Evolutionary conservation across 495 filamentous ascomycete genomes (phyloP), one percentile per base, ranked within the genome.

Genomic region (Lepraria neglecta): DNA sequence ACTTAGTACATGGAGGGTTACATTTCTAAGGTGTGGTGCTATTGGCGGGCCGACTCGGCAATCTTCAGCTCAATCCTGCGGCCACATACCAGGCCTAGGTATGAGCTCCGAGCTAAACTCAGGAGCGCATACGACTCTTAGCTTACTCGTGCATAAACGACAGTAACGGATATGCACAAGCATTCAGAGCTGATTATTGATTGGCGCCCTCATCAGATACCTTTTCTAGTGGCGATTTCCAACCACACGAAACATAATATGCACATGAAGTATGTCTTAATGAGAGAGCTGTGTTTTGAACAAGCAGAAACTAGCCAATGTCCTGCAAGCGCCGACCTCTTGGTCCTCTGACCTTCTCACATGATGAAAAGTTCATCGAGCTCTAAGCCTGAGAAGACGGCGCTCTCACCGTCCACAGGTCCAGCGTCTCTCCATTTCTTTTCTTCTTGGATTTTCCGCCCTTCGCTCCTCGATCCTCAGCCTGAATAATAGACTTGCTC

Each of bases 401-500:
- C 30, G 47, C 55, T 43, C 56, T 55, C 28, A 57, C 61, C 9
- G 57, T 70, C 80, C 80, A 83, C 54, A 83, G 72, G 9, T 71
- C 76, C 57, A 82, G 54, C 11, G 69, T 74, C 58, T 76, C 77
- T 14, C 75, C 76, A 50, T 73, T 71, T 38, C 66, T 71, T 62
- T 68, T 71, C 70, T 79, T 84, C 69, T 79, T 83, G 53, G 77
- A 79, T 58, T 70, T 78, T 6, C 69, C 71, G 3, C 59, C 64
- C 44, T 72, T 71, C 4, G 70, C 33, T 28, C 68, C 68, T 53
- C 78, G 75, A 59, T 77, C 82, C 43, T 81, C 80, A 59, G 81
- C 78, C 15, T 85, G 76, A 4, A 94, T 79, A 69, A 95, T 83
- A 15, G 83, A 83, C 71, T 86, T 87, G 73, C 88, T 89, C 56